Percentiles rank a stretch among this genome's conserved stretches.
These are phyloP conservation scores for Blastobotrys niveus DNA, from an alignment of 1,139 yeast species.

Conservation along the genomic window DNA sequence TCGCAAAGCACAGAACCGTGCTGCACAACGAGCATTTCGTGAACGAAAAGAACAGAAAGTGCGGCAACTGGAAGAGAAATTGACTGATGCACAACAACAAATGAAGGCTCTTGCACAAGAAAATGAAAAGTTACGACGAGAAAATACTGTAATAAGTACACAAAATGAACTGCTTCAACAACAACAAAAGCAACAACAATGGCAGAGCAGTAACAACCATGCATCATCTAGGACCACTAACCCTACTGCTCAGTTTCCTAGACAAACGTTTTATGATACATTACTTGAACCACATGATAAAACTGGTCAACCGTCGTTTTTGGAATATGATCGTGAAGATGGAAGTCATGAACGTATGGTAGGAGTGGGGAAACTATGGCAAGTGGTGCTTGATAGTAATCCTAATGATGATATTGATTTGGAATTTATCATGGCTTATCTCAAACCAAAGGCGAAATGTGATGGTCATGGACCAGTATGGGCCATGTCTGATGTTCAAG, in stretches of 20 bases:
- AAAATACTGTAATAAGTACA: conserved; percentile 49
- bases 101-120: conserved; percentile 48
- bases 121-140: conserved; percentile 49
- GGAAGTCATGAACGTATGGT: conserved; percentile 41
- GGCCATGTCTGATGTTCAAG: conserved; percentile 23
- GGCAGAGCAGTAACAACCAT: conserved; percentile 4
- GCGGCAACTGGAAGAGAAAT: conserved; percentile 58
- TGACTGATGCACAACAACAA: conserved; percentile 56
- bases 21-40: conserved; percentile 85
- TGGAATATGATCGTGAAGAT: conserved; percentile 31
- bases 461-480: conserved; percentile 86
- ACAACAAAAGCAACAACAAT: not conserved
- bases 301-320: conserved; percentile 22
- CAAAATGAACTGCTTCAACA: conserved; percentile 50
- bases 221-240: not conserved
- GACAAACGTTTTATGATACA: conserved; percentile 22
- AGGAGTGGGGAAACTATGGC: conserved; percentile 81
- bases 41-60: conserved; percentile 74
- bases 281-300: conserved; percentile 23
- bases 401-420: conserved; percentile 46
- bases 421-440: conserved; percentile 47
- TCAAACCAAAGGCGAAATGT: conserved; percentile 66
- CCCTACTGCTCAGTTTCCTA: conserved; percentile 22
- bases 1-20: conserved; percentile 78
- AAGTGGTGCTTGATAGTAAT: conserved; percentile 46